Conservation (phyloP, 495 filamentous ascomycete species). For the Penicillium odoratum region DNA sequence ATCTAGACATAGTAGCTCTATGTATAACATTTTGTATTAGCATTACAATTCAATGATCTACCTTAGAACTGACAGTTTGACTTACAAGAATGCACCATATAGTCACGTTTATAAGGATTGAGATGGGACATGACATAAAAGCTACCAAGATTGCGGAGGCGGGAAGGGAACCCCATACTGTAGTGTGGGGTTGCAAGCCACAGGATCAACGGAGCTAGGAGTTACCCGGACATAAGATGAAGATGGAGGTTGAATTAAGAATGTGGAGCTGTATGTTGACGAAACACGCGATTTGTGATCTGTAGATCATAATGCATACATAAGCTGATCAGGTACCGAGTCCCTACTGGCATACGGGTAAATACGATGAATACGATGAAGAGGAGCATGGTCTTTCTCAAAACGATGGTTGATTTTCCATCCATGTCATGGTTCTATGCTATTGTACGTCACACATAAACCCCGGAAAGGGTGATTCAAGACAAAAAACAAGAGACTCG, state of each 20-base stretch:
- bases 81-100: no score
- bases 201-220: not conserved
- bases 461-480: conserved; percentile 21
- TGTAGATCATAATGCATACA: not conserved
- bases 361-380: no score
- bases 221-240: not conserved
- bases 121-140: not conserved
- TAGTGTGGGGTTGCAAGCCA: not conserved
- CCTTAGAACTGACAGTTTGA: no score
- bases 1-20: not conserved
- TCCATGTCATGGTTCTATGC: conserved; percentile 35
- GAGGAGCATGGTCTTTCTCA: conserved; percentile 8
- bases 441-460: conserved; percentile 39
- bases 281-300: not conserved
- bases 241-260: not conserved
- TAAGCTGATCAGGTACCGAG: not conserved
- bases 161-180: not conserved
- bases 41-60: no score
- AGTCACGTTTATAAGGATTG: no score
- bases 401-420: conserved; percentile 33
- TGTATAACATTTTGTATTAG: not conserved
- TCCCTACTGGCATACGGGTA: no score
- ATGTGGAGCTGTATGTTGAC: not conserved
- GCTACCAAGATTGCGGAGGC: not conserved
- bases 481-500: conserved; percentile 23